Conservation (phyloP, 768 basidiomycete species). For the Phlegmacium glaucopus region DNA sequence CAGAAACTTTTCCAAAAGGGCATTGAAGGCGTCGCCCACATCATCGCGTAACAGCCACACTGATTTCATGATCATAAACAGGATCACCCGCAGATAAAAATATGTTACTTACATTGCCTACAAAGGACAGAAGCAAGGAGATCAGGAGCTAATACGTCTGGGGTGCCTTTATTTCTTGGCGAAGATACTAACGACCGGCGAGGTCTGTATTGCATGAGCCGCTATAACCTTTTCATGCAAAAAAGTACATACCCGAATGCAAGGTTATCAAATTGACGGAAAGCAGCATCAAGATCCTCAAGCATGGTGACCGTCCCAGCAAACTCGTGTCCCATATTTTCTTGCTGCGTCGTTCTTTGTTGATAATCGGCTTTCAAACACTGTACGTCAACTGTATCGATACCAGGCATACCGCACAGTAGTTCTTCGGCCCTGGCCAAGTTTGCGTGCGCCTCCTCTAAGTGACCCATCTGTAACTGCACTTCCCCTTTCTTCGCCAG, state of each 20-base stretch:
- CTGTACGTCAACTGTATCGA: conserved; percentile 56
- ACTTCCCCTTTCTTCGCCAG: conserved; percentile 68
- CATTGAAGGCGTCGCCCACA: conserved; percentile 45
- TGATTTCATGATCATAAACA: conserved; percentile 19
- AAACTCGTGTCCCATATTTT: conserved; percentile 52
- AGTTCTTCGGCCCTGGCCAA: conserved; percentile 49
- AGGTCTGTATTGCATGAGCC: conserved; percentile 25
- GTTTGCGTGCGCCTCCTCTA: conserved; percentile 53
- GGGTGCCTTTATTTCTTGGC: conserved; percentile 19
- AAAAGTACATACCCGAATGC: conserved; percentile 37
- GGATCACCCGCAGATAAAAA: neutral
- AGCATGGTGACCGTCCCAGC: conserved; percentile 55
- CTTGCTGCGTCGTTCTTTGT: conserved; percentile 33
- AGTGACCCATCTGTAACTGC: conserved; percentile 55
- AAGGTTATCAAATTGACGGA: conserved; percentile 48
- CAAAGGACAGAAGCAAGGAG: conserved; percentile 60
- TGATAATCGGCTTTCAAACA: conserved; percentile 56
- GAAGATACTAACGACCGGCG: conserved; percentile 42
- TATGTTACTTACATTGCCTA: conserved; percentile 55
- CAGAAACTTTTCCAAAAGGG: conserved; percentile 55
- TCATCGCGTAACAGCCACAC: conserved; percentile 69
- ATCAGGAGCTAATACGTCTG: conserved; percentile 56
- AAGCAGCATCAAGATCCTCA: conserved; percentile 55
- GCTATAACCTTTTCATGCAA: neutral
- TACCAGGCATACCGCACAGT: conserved; percentile 43